Conservation (phyloP, 805 yeast genomes). For the Suhomyces xylopsoci region DNA sequence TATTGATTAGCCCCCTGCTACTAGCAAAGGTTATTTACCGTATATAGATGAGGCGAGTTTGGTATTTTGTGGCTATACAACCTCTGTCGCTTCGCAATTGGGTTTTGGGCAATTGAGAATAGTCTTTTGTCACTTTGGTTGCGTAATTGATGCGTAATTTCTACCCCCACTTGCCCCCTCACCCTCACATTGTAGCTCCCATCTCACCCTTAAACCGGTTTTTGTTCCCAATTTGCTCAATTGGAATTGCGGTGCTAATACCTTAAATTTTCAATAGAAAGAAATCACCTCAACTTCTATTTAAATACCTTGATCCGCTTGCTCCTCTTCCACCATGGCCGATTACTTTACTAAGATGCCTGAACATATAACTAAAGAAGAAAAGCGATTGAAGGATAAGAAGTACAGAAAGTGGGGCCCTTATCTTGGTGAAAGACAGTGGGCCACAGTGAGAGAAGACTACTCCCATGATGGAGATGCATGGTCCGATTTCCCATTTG, state of each 20-base stretch:
- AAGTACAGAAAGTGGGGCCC: conserved; percentile 70
- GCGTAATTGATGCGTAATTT: neutral
- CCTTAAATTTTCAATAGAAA: neutral
- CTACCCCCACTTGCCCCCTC: conserved; percentile 1
- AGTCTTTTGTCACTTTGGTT: neutral
- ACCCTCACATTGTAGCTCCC: neutral
- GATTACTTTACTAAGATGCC: conserved; percentile 8
- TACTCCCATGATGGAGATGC: conserved; percentile 85
- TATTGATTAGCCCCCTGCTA: neutral
- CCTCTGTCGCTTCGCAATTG: neutral
- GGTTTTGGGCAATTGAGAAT: neutral
- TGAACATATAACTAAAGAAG: conserved; percentile 32
- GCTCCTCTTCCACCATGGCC: conserved; percentile 1
- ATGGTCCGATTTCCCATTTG: conserved; percentile 86
- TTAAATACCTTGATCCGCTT: neutral
- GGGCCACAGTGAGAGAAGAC: conserved; percentile 80
- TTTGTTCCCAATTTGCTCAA: neutral
- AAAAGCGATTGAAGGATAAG: conserved; percentile 32
- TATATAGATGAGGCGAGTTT: neutral
- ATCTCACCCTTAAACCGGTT: neutral
- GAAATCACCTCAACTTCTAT: neutral
- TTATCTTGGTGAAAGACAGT: conserved; percentile 77
- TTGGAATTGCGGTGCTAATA: neutral
- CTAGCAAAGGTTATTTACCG: neutral
- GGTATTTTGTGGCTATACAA: neutral